These are phyloP conservation scores for Calvatia gigantea DNA, from an alignment of 768 basidiomycete species.

Conservation along the genomic window DNA sequence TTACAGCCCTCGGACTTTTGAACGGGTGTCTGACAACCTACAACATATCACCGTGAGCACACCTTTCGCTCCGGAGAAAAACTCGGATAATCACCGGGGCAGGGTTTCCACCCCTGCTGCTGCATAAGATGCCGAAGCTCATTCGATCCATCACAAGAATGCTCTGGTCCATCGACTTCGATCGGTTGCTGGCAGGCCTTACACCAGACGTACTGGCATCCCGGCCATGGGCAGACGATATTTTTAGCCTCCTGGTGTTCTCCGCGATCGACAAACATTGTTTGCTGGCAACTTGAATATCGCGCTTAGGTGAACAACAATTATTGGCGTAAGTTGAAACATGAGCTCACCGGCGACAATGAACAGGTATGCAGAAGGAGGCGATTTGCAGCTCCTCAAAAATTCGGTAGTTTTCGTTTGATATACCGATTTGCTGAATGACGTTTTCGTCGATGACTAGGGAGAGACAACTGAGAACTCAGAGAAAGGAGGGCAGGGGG, in stretches of 20 bases:
- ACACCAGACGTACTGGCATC: conserved; percentile 22
- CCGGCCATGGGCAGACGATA: conserved; percentile 21
- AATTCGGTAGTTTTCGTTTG: conserved; percentile 7
- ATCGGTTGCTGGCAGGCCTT: conserved; percentile 20
- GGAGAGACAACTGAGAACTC: no score
- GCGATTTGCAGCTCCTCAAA: conserved; percentile 11
- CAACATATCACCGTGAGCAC: not conserved
- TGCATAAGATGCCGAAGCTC: conserved; percentile 22
- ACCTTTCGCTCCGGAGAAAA: conserved; percentile 6
- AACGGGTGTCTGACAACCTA: conserved; percentile 46
- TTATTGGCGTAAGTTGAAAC: no score
- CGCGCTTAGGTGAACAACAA: not conserved
- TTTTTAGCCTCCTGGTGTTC: conserved; percentile 18
- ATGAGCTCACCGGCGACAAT: conserved; percentile 6
- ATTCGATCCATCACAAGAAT: conserved; percentile 22
- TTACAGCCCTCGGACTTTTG: conserved; percentile 52
- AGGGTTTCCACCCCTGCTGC: conserved; percentile 29
- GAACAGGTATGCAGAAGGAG: conserved; percentile 7
- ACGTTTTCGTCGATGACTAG: conserved; percentile 3
- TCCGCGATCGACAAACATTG: conserved; percentile 21
- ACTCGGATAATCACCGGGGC: conserved; percentile 42
- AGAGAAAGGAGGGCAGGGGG: no score
- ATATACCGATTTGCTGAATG: conserved; percentile 9
- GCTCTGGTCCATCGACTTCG: conserved; percentile 10
- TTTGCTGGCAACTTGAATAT: conserved; percentile 18